A percentile compares a stretch with the other conserved stretches of the same genome.
These are phyloP conservation scores for Cymbopogon flexuosus DNA, from an alignment of 202 grass and related monocot genomes.

Conservation along the genomic window DNA sequence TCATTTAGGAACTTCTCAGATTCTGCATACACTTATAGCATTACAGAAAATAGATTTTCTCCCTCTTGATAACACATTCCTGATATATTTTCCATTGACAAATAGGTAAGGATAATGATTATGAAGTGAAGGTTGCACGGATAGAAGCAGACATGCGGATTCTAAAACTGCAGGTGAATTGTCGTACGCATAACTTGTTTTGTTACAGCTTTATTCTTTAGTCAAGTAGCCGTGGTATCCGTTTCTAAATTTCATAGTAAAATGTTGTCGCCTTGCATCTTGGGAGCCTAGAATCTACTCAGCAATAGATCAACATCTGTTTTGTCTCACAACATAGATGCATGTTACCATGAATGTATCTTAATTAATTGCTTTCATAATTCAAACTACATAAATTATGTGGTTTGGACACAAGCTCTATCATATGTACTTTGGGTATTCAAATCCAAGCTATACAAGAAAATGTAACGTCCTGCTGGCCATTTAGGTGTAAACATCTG, in stretches of 20 bases:
- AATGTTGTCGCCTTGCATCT: not conserved
- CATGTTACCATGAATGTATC: not conserved
- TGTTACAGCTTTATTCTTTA: conserved; percentile 20
- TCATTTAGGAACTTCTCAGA: conserved; percentile 12
- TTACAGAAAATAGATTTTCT: conserved; percentile 23
- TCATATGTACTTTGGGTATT: conserved; percentile 1
- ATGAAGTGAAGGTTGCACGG: conserved; percentile 52
- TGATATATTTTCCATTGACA: conserved; percentile 26
- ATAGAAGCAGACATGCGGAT: conserved; percentile 91
- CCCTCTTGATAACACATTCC: conserved; percentile 3
- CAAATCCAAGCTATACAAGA: conserved; percentile 26
- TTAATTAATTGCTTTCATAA: not conserved
- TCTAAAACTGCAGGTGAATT: conserved; percentile 89
- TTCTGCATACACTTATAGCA: not conserved
- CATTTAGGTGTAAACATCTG: conserved; percentile 1
- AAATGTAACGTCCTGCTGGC: not conserved
- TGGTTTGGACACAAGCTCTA: not conserved
- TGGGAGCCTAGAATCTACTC: not conserved
- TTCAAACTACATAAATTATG: not conserved
- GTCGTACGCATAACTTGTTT: not conserved
- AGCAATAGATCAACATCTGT: not conserved
- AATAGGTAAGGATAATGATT: conserved; percentile 64
- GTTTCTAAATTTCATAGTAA: conserved; percentile 13
- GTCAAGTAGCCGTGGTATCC: not conserved
- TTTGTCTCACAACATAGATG: not conserved